Evolutionary conservation across 192 early-diverging fungal species (phyloP).

Genomic region (Linnemannia elongata): DNA sequence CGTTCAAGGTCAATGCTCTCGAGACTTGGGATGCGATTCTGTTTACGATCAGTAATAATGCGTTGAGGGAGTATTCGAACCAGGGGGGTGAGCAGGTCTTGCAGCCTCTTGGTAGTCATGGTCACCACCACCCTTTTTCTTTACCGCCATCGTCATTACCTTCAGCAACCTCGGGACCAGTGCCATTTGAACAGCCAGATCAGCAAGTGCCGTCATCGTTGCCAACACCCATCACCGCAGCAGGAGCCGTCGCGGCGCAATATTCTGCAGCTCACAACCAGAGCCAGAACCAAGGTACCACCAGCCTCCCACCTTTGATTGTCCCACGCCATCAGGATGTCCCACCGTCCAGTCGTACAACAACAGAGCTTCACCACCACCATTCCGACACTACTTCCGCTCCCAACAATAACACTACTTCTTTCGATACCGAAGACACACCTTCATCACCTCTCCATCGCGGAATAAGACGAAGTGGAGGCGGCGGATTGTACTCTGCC

Average conservation of each 20-base stretch:
- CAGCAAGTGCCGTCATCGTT: neutral
- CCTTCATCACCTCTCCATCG: neutral
- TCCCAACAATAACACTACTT: neutral
- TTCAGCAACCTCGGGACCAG: neutral
- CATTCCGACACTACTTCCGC: neutral
- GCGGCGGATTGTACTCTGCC: neutral
- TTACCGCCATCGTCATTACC: neutral
- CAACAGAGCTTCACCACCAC: neutral
- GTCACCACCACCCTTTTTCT: neutral
- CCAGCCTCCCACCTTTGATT: neutral
- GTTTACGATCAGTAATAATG: conserved; percentile 67
- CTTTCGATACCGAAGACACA: neutral
- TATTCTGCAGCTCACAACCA: neutral
- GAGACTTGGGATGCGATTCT: conserved; percentile 74
- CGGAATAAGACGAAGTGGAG: neutral
- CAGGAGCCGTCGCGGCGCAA: neutral
- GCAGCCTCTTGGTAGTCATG: neutral
- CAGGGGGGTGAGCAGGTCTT: conserved; percentile 10
- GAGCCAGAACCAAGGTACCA: neutral
- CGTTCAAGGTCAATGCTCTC: conserved; percentile 75
- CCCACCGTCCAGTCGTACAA: neutral
- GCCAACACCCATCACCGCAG: neutral
- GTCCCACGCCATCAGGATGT: neutral
- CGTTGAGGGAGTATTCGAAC: conserved; percentile 28
- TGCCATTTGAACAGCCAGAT: neutral